Evolutionary conservation across 495 filamentous ascomycete genomes (phyloP), one percentile per base, ranked within the genome.

Genomic region (Neurospora sp.): DNA sequence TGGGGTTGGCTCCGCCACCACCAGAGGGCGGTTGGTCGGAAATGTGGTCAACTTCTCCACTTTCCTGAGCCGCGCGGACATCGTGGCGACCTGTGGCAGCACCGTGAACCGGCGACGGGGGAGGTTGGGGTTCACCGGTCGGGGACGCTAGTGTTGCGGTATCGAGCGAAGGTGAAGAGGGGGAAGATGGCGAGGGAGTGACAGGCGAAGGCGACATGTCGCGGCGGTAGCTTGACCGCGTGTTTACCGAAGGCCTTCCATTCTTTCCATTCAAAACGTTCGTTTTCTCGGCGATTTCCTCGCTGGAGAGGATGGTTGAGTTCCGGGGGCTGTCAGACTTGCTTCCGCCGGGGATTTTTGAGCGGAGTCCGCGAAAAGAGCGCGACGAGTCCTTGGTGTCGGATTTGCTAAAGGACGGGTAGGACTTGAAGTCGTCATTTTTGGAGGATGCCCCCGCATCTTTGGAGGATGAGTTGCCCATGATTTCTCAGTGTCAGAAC

Each of bases 381-480:
- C 95, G 91, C 27, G 92, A 86, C 10, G 96, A 98, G 75, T 97
- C 96, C 82, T 94, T 94, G 45, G 96, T 99, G 81, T 99, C 96
- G 31, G 95, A 92, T 79, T 92, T 93, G 80, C 91, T 92, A 81
- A 99, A 94, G 31, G 96, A 97, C 42, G 95, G 93, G 82, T 93
- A 96, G 37, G 92, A 91, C 80, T 92, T 90, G 71, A 95, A 82
- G 75, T 76, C 80, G 76, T 74, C 81, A 79, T 75, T 72, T 77
- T 81, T 84, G 76, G 79, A 80, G 42, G 78, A 76, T 38, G 76
- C 72, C 44, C 83, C 89, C 77, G 88, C 87, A 79, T 85, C 84
- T 84, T 96, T 97, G 79, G 95, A 98, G 81, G 89, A 87, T 86
- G 93, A 90, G 85, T 98, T 96, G 83, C 95, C 95, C 95, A 98